Evolutionary conservation across 78 protist genomes (phyloP), one percentile per base, ranked within the genome.

Genomic region (Guillardia theta): DNA sequence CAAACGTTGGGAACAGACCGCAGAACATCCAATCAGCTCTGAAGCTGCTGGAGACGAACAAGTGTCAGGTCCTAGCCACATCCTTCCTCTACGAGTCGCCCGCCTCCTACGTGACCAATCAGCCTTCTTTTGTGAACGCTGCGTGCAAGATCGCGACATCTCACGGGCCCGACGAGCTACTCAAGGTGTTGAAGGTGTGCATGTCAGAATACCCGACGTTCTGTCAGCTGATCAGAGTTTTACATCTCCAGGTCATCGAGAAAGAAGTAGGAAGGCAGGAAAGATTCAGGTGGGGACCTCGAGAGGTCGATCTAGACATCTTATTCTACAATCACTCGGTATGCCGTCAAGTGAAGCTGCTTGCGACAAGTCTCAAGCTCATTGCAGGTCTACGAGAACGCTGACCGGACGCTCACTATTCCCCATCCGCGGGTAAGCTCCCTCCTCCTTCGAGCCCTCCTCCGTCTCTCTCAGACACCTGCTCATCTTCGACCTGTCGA

Each of bases 221-320:
- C n/a, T n/a, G n/a, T n/a, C n/a, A n/a, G n/a, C n/a, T n/a, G n/a
- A n/a, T n/a, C n/a, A n/a, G n/a, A n/a, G n/a, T n/a, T n/a, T n/a
- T n/a, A n/a, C n/a, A n/a, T n/a, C 64, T 15, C 33, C 78, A 64
- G 78, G 44, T 0, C 47, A 43, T 95, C 18, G 98, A 97, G 88
- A 36, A 37, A 22, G 48, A 92, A 48, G 92, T 96, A 45, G 96
- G 96, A 19, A 80, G 98, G 46, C 93, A 37, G 48, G 95, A 94
- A 4, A 44, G 93, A 5, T 80, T 53, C 41, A 95, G 97, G 64
- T 96, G 88, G 83, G 98, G 97, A 4, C 96, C 97, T 48, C 88
- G 98, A 48, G 48, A 44, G 39, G 95, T 97, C 36, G 98, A 97
- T 87, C 30, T 97, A 2, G 98, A 97, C 90, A 93, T 97, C 43